A percentile compares a stretch with the other conserved stretches of the same genome.
phyloP scores from a whole-genome alignment of 352 stramenopile species.

The Phytophthora sojae region DNA sequence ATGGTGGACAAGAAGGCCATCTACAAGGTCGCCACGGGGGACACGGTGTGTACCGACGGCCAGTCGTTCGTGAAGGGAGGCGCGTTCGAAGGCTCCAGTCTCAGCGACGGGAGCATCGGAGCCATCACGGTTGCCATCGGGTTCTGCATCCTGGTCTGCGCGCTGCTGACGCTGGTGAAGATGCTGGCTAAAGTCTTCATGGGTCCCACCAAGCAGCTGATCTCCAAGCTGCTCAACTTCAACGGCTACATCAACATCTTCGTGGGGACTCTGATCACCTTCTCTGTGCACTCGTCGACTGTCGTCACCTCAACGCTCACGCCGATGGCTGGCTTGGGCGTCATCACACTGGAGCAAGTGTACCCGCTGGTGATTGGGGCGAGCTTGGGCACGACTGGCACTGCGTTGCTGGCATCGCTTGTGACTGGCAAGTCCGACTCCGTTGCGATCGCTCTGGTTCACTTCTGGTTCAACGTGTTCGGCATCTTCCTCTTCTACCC shows the following conservation, averaged over 20 bases:
- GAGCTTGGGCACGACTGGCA: conserved; percentile 91
- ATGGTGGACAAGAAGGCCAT: conserved; percentile 42
- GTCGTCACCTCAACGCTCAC: conserved; percentile 89
- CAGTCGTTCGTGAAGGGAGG: conserved; percentile 43
- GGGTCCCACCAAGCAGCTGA: conserved; percentile 78
- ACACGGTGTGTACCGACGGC: conserved; percentile 18
- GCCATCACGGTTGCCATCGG: conserved; percentile 48
- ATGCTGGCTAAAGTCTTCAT: conserved; percentile 67
- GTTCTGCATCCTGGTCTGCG: conserved; percentile 47
- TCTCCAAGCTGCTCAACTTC: conserved; percentile 86
- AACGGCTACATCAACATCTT: conserved; percentile 89
- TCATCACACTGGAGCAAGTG: conserved; percentile 88
- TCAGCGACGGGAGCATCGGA: conserved; percentile 46
- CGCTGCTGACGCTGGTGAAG: conserved; percentile 46
- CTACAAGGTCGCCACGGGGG: conserved; percentile 36
- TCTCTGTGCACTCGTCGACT: conserved; percentile 88
- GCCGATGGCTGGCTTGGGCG: conserved; percentile 85
- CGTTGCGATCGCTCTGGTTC: conserved; percentile 86
- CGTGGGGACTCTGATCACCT: conserved; percentile 80
- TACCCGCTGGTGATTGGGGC: conserved; percentile 90
- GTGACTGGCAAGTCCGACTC: conserved; percentile 75
- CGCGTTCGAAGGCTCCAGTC: conserved; percentile 28
- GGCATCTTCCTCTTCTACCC: conserved; percentile 92
- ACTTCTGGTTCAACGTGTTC: conserved; percentile 93
- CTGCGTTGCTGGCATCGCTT: conserved; percentile 82